phyloP scores from a whole-genome alignment of 352 stramenopile genomes.

The Pythium folliculosum region DNA sequence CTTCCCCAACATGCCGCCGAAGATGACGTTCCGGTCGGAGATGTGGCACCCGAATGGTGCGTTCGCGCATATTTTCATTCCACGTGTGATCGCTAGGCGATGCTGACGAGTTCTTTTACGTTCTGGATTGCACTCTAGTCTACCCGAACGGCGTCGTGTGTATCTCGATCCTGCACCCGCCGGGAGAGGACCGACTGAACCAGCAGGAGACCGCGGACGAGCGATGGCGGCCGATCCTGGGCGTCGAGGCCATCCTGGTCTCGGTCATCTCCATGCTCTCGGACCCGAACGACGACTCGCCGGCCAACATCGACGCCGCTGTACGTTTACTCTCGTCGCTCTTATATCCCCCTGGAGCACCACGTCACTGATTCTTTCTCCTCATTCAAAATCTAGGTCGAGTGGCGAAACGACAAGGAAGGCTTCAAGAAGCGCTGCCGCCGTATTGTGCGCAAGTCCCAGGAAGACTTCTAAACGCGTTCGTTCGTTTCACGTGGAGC shows the following conservation, averaged over 20 bases:
- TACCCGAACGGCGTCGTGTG: slow-evolving; percentile 98
- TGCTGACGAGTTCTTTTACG: neutral
- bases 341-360: too few species aligned
- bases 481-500: too few species aligned
- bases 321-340: too few species aligned
- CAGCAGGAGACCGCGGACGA: slow-evolving; percentile 97
- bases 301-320: slow-evolving; percentile 99
- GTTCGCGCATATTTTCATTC: slow-evolving; percentile 13
- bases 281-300: slow-evolving; percentile 99
- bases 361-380: too few species aligned
- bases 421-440: slow-evolving; percentile 93
- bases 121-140: slow-evolving; percentile 60
- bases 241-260: slow-evolving; percentile 94
- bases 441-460: slow-evolving; percentile 90
- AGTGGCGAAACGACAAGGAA: slow-evolving; percentile 92
- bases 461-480: slow-evolving; percentile 88
- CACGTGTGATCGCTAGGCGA: neutral
- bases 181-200: slow-evolving; percentile 98
- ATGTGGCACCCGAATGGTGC: slow-evolving; percentile 99
- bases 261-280: slow-evolving; percentile 99
- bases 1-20: slow-evolving; percentile 99
- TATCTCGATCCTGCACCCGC: slow-evolving; percentile 99
- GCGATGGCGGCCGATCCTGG: slow-evolving; percentile 98
- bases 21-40: slow-evolving; percentile 98
- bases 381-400: too few species aligned